Evolutionary conservation across 2,329 filamentous ascomycete species (phyloP).

Genomic region (Botryosphaeria dothidea): DNA sequence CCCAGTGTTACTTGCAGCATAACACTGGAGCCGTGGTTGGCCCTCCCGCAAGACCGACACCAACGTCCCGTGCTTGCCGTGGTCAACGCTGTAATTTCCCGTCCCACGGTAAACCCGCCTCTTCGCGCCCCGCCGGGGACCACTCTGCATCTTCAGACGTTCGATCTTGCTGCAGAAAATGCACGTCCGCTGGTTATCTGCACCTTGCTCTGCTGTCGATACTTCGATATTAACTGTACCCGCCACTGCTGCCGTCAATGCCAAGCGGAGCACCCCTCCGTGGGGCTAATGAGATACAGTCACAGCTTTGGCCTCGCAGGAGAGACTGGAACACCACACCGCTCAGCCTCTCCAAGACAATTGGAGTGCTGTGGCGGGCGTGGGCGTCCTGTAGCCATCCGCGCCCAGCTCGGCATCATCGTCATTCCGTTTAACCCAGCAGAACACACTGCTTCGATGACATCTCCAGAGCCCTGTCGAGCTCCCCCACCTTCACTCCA

Average conservation of each 20-base stretch:
- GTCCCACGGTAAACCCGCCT: constrained; percentile 9
- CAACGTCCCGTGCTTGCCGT: neutral
- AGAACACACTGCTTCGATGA: neutral
- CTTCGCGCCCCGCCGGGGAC: constrained; percentile 8
- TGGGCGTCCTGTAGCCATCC: neutral
- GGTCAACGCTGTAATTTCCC: neutral
- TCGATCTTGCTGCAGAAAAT: neutral
- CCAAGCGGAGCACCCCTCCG: neutral
- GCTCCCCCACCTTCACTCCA: constrained; percentile 1
- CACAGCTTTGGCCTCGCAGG: neutral
- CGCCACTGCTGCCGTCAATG: neutral
- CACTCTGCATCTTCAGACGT: constrained; percentile 7
- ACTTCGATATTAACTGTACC: neutral
- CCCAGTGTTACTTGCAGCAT: neutral
- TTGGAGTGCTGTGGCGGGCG: neutral
- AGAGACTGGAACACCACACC: neutral
- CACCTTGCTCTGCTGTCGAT: neutral
- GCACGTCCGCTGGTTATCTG: neutral
- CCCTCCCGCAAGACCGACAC: neutral
- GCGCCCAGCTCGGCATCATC: neutral
- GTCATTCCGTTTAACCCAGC: neutral
- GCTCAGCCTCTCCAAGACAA: neutral
- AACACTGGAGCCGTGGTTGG: neutral
- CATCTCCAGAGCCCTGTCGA: neutral
- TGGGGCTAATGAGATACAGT: neutral